Percentiles rank a stretch among this genome's conserved stretches.
Evolutionary conservation across 2,329 filamentous ascomycete genomes (phyloP).

Genomic region (Metarhizium anisopliae): DNA sequence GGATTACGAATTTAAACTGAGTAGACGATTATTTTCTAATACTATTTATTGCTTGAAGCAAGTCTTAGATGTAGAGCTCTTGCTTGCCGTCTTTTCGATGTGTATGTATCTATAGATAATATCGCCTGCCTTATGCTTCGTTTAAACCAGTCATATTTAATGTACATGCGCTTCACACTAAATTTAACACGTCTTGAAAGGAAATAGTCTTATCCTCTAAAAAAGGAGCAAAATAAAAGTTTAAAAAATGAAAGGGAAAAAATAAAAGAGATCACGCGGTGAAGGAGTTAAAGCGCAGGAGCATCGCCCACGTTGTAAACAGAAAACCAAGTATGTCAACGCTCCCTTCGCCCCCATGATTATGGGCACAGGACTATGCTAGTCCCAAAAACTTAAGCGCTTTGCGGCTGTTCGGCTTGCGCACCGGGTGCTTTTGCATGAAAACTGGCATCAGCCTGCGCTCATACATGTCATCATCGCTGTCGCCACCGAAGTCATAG

Average conservation of each 20-base stretch:
- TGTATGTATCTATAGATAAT: not conserved
- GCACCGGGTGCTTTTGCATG: constrained; percentile 23
- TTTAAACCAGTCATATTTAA: not conserved
- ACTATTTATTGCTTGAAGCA: not conserved
- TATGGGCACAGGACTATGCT: constrained; percentile 19
- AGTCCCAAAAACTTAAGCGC: constrained; percentile 46
- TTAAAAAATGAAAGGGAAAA: not conserved
- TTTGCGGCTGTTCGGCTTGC: constrained; percentile 38
- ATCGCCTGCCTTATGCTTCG: not conserved
- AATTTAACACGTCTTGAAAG: not conserved
- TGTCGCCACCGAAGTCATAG: constrained; percentile 29
- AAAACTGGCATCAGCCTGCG: constrained; percentile 44
- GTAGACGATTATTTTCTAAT: not conserved
- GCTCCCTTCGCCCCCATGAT: not conserved
- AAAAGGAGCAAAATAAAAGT: not conserved
- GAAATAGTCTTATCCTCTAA: not conserved
- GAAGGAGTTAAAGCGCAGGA: not conserved
- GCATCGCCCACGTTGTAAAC: not conserved
- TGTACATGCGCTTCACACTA: not conserved
- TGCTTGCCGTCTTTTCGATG: too few relatives aligned
- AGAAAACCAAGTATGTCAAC: not conserved
- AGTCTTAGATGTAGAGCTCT: not conserved
- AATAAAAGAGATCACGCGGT: not conserved
- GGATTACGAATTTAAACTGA: too few relatives aligned
- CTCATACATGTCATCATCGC: constrained; percentile 37